Base-by-base conservation (phyloP, 176 grass and related monocot genomes). In the Ensete glaucum region DNA sequence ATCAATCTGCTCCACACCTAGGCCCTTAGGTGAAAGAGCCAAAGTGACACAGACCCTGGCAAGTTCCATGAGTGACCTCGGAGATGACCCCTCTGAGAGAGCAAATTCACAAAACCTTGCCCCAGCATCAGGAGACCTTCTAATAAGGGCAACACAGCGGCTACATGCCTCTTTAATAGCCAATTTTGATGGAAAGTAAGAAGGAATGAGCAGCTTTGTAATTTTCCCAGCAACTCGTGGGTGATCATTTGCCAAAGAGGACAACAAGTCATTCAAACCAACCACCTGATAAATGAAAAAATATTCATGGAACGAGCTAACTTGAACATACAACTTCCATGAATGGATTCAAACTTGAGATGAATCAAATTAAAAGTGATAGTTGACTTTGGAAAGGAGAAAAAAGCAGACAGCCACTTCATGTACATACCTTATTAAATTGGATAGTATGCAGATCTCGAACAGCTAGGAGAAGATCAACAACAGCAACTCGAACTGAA, bases 21-120 rank as follows among this genome's bases (percentile, higher is more conserved):
- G 78, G 50, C 80, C 88, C 76, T 84, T 87, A 62, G 56, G 79
- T 73, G 90, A 91, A 73, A 91, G 81, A 80, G 95, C 82, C 43
- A 91, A 85, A 78, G 62, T 62, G 80, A 91, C 63, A 52, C 64
- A 87, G 73, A 79, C 51, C 77, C 81, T 89, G 54, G 85, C 81
- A 71, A 93, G 79, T 56, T 89, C 88, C 75, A 83, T 53, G 76
- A 98, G 81, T 54, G 82, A 89, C 69, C 68, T 90, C 71, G 86
- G 81, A 22, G 82, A 73, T 74, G 90, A 93, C 20, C 88, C 95
- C 87, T 98, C 95, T 51, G 82, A 81, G 60, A 98, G 34, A 85
- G 78, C 82, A 78, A 89, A 98, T 87, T 98, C 90, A 86, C 90
- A 93, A 78, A 98, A 98, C 76, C 90, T 88, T 78, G 85, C 90